Percentiles rank a stretch among this genome's conserved stretches.
Evolutionary conservation across 2,329 filamentous ascomycete species (phyloP).

Genomic region (Fusarium cicatricum): DNA sequence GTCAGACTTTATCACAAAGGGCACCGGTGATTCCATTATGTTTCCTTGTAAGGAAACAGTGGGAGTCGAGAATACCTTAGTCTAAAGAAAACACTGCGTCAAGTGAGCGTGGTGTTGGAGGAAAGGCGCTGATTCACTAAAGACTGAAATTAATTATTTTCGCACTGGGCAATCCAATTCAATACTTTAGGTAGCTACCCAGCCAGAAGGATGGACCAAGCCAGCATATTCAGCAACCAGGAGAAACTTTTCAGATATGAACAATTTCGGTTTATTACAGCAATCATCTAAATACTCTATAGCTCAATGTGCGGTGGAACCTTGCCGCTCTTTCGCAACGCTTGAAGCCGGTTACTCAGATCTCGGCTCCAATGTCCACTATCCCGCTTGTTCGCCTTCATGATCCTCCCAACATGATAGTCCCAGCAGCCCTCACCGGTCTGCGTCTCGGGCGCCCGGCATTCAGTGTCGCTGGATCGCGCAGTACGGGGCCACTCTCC

Average conservation of each 20-base stretch:
- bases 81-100: too few species aligned
- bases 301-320: constrained; percentile 44
- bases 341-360: constrained; percentile 48
- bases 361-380: constrained; percentile 57
- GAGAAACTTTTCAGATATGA: neutral
- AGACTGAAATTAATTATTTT: constrained; percentile 31
- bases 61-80: too few species aligned
- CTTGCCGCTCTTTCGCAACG: constrained; percentile 43
- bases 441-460: constrained; percentile 42
- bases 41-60: neutral
- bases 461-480: constrained; percentile 48
- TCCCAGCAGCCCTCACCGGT: constrained; percentile 66
- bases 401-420: constrained; percentile 56
- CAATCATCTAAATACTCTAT: constrained; percentile 36
- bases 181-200: too few species aligned
- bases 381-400: constrained; percentile 48
- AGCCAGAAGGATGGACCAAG: neutral
- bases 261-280: neutral
- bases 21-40: constrained; percentile 25
- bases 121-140: neutral
- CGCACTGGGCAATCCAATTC: constrained; percentile 16
- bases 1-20: constrained; percentile 41
- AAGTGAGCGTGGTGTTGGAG: constrained; percentile 4
- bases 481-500: constrained; percentile 62
- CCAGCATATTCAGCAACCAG: neutral